phyloP scores from a whole-genome alignment of 345 rosid species.

The Pistacia vera region DNA sequence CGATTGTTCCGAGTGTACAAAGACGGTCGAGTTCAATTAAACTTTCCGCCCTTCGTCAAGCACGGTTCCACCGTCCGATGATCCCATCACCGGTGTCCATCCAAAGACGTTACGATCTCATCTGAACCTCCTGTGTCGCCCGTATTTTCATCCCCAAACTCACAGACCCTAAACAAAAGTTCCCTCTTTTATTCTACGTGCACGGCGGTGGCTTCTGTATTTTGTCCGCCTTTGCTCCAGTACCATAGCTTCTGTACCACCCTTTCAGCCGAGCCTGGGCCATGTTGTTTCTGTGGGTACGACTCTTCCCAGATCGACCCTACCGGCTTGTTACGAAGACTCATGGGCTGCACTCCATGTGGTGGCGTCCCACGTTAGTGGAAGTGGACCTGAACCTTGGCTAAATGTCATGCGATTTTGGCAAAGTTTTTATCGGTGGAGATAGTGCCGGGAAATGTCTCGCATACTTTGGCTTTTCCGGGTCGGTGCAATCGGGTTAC shows the following conservation, averaged over 20 bases:
- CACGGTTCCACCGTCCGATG: conserved; percentile 14
- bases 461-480: conserved; percentile 36
- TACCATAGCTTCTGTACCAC: conserved; percentile 28
- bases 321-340: conserved; percentile 47
- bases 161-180: conserved; percentile 17
- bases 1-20: conserved; percentile 26
- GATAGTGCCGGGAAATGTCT: conserved; percentile 50
- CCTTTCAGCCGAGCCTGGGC: conserved; percentile 27
- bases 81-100: conserved; percentile 22
- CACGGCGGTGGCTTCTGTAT: conserved; percentile 46
- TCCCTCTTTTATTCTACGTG: conserved; percentile 41
- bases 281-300: conserved; percentile 33
- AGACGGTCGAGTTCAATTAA: conserved; percentile 26
- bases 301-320: conserved; percentile 44
- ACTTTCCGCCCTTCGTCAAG: not conserved
- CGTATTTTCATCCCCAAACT: conserved; percentile 38
- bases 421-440: conserved; percentile 34
- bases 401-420: conserved; percentile 36
- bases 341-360: conserved; percentile 52
- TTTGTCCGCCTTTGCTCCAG: conserved; percentile 34
- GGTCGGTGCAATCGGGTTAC: conserved; percentile 31
- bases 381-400: conserved; percentile 40
- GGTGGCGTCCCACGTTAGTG: conserved; percentile 34
- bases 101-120: conserved; percentile 35
- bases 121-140: conserved; percentile 24